Base-by-base conservation (phyloP, 2,329 filamentous ascomycete species). In the Pyricularia grisea region DNA sequence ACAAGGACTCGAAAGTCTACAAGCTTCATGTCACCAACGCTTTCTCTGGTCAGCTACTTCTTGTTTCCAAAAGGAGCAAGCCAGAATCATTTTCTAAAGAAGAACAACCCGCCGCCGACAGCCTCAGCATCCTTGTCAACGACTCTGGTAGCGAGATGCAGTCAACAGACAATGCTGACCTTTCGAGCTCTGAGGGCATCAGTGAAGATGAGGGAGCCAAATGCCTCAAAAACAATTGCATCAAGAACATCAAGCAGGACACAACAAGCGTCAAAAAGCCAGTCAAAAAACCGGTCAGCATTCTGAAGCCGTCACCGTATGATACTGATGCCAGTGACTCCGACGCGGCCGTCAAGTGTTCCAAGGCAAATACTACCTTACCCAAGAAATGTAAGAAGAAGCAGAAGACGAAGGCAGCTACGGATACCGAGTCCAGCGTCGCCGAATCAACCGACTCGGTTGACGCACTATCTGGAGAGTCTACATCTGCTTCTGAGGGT, bases 81-180 rank as follows among this genome's bases (percentile, higher is more conserved):
- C 27, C 20, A 14, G 12, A 55, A 28, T 14, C 55, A 30, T 12
- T 20, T 25, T 2, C 25, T 12, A 67, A 20, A n/a, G 36, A 28
- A 7, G 25, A n/a, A 3, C 23, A 60, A 25, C 42, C 66, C 36
- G 25, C 42, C 36, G 17, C 20, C 30, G 27, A 31, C 58, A 10
- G 14, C n/a, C 20, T 20, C 67, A 68, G 67, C 60, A 28, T 68
- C 23, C 17, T 68, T 7, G 67, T 27, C 31, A 68, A 68, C 33
- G 67, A 68, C 27, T 68, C 67, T 42, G 60, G 67, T 20, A 68
- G 67, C 14, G 67, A 63, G 28, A 28, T 30, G 17, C 50, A 58
- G 12, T 68, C 67, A 2, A 50, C n/a, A 5, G 67, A 42, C 23
- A 31, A 27, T 25, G 23, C 25, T 14, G 28, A 20, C 11, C 14